Evolutionary conservation across 352 stramenopile species (phyloP).

Genomic region (Globisporangium apiculatum): DNA sequence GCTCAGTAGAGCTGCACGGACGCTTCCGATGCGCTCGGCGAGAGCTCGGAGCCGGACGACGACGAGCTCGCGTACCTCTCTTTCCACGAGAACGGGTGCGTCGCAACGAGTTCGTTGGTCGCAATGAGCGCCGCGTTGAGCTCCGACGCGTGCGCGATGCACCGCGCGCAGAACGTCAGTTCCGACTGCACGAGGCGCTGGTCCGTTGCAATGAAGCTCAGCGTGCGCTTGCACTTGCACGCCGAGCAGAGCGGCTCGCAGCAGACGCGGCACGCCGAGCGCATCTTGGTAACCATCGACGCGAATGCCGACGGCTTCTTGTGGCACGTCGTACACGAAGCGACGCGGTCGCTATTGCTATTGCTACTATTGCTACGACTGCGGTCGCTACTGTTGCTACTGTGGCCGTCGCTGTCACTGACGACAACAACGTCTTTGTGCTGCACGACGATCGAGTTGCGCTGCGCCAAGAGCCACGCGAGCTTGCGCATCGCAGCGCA

Average conservation of each 20-base stretch:
- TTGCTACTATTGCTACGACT: too few species aligned
- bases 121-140: slow-evolving; percentile 17
- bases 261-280: slow-evolving; percentile 23
- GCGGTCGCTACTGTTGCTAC: not conserved
- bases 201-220: slow-evolving; percentile 30
- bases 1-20: too few species aligned
- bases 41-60: not conserved
- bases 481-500: slow-evolving; percentile 67
- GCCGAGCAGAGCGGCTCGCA: slow-evolving; percentile 24
- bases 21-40: too few species aligned
- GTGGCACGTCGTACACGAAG: slow-evolving; percentile 23
- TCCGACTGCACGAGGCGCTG: slow-evolving; percentile 23
- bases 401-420: not conserved
- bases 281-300: slow-evolving; percentile 15
- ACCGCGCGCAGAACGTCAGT: slow-evolving; percentile 30
- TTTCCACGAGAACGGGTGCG: slow-evolving; percentile 11
- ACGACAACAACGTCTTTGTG: not conserved
- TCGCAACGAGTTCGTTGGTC: slow-evolving; percentile 12
- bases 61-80: slow-evolving; percentile 3
- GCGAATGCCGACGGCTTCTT: slow-evolving; percentile 20
- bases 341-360: slow-evolving; percentile 31
- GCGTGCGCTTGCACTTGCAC: slow-evolving; percentile 25
- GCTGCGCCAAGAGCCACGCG: slow-evolving; percentile 28
- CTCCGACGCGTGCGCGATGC: slow-evolving; percentile 29
- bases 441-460: not conserved